These are phyloP conservation scores for Penicillium lagena DNA, from an alignment of 495 filamentous ascomycete genomes.

Conservation along the genomic window DNA sequence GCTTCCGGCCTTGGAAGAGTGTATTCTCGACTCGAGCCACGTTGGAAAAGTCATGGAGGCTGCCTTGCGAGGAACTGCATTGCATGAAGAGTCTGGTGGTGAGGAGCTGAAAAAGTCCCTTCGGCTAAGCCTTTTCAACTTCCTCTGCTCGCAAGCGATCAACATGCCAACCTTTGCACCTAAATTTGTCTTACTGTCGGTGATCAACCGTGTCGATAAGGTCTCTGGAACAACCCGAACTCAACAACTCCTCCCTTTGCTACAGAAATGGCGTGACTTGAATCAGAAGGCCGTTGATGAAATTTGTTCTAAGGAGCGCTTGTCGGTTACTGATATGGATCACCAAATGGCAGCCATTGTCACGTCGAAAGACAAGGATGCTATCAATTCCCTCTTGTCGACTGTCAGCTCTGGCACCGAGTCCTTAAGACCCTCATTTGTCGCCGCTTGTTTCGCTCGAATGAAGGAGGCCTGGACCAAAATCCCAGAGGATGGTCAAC, in stretches of 20 bases:
- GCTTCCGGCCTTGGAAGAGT: conserved; percentile 72
- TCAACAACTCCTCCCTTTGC: conserved; percentile 60
- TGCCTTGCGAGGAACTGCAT: conserved; percentile 41
- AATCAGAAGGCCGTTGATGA: conserved; percentile 32
- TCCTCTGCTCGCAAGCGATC: conserved; percentile 66
- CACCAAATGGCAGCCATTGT: conserved; percentile 54
- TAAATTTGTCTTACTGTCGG: conserved; percentile 62
- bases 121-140: conserved; percentile 61
- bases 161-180: conserved; percentile 58
- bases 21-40: conserved; percentile 63
- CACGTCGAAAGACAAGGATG: conserved; percentile 58
- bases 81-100: conserved; percentile 29
- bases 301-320: conserved; percentile 47
- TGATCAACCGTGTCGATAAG: conserved; percentile 65
- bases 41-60: conserved; percentile 53
- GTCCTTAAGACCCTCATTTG: conserved; percentile 41
- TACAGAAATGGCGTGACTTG: conserved; percentile 58
- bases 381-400: conserved; percentile 52
- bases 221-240: conserved; percentile 59
- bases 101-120: conserved; percentile 58
- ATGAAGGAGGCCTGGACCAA: conserved; percentile 64
- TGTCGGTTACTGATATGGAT: conserved; percentile 56
- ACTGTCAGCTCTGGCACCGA: conserved; percentile 44
- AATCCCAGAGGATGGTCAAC: conserved; percentile 57
- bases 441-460: conserved; percentile 55